Evolutionary conservation across 2,329 filamentous ascomycete genomes (phyloP).

Genomic region (Mycosphaerella arachidis): DNA sequence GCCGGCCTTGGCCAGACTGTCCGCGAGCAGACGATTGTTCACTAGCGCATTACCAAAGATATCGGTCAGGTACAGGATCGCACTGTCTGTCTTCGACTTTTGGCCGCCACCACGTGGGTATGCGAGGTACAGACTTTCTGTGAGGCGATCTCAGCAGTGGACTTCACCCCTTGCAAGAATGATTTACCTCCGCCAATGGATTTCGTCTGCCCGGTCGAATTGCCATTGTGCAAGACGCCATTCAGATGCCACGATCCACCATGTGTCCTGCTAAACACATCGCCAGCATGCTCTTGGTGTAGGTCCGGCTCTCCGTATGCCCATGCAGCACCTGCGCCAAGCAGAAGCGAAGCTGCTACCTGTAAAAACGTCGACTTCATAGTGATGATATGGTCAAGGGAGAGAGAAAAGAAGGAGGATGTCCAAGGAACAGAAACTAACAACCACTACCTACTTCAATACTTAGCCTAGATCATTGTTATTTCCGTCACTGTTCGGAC

Average conservation of each 20-base stretch:
- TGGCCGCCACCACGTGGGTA: slow-evolving; percentile 11
- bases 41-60: slow-evolving; percentile 33
- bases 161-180: not conserved
- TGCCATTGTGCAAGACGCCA: slow-evolving; percentile 17
- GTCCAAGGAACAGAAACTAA: not conserved
- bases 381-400: not conserved
- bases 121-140: slow-evolving; percentile 22
- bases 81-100: slow-evolving; percentile 16
- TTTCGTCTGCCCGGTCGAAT: slow-evolving; percentile 15
- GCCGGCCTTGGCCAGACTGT: slow-evolving; percentile 30
- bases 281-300: slow-evolving; percentile 20
- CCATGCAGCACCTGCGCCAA: slow-evolving; percentile 6
- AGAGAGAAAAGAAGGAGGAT: not conserved
- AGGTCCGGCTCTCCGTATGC: slow-evolving; percentile 16
- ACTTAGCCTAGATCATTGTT: too few relatives aligned
- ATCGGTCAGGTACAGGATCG: slow-evolving; percentile 33
- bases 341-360: slow-evolving; percentile 7
- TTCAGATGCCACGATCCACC: slow-evolving; percentile 6
- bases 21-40: slow-evolving; percentile 35
- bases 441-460: not conserved
- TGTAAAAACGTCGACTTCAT: slow-evolving; percentile 1
- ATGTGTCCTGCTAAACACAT: slow-evolving; percentile 14
- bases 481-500: not conserved
- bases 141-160: not conserved
- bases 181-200: slow-evolving; percentile 14